These are phyloP conservation scores for Arthrobotrys iridis DNA, from an alignment of 2,329 filamentous ascomycete species.

Conservation along the genomic window DNA sequence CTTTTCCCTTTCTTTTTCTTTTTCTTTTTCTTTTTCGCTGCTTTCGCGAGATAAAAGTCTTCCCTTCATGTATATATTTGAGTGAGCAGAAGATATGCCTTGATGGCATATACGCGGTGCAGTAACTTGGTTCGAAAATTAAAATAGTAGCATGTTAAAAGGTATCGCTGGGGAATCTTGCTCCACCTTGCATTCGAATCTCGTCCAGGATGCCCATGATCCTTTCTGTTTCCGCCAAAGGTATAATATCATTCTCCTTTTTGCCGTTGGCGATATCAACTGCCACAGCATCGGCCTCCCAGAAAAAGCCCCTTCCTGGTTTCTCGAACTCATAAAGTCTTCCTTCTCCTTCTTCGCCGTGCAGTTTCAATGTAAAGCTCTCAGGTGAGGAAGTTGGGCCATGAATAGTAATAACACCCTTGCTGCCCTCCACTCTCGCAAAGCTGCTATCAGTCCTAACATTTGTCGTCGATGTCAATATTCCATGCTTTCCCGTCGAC, in stretches of 20 bases:
- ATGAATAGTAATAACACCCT: slow-evolving; percentile 62
- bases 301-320: slow-evolving; percentile 63
- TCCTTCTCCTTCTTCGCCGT: slow-evolving; percentile 57
- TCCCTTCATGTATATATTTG: neutral
- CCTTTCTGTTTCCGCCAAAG: slow-evolving; percentile 64
- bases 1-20: neutral
- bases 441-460: slow-evolving; percentile 58
- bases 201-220: slow-evolving; percentile 66
- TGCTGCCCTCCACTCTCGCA: slow-evolving; percentile 63
- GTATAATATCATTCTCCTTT: slow-evolving; percentile 63
- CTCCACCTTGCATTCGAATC: slow-evolving; percentile 61
- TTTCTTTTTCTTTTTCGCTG: neutral
- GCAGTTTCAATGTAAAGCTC: slow-evolving; percentile 61
- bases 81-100: neutral
- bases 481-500: slow-evolving; percentile 62
- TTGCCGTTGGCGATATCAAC: slow-evolving; percentile 62
- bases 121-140: neutral
- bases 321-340: slow-evolving; percentile 62
- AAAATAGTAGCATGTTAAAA: neutral
- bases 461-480: slow-evolving; percentile 62
- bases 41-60: too few species aligned
- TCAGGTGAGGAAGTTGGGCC: slow-evolving; percentile 60
- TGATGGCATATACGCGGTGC: neutral
- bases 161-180: slow-evolving; percentile 56
- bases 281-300: slow-evolving; percentile 64